Conservation (phyloP, 2,329 filamentous ascomycete genomes). For the Fusarium oligoseptatum region DNA sequence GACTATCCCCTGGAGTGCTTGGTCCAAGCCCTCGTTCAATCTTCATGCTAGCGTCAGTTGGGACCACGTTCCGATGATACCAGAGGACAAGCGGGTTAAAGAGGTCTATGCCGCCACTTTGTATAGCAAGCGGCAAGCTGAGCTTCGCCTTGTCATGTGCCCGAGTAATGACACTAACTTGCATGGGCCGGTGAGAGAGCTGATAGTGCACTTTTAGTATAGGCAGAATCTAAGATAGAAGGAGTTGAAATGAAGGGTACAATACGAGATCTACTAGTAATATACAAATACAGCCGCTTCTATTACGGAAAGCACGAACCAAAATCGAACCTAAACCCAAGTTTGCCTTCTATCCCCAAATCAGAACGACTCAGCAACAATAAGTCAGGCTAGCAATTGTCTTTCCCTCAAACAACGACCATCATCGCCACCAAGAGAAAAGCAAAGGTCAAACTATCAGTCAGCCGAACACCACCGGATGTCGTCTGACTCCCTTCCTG, state of each 20-base stretch:
- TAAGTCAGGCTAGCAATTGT: not conserved
- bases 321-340: not conserved
- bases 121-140: not conserved
- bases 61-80: not conserved
- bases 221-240: not conserved
- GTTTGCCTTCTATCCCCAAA: not conserved
- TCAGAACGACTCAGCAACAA: not conserved
- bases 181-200: not conserved
- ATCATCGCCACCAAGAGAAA: not conserved
- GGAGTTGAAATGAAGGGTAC: not conserved
- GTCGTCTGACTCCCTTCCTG: not conserved
- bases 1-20: not conserved
- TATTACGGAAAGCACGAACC: not conserved
- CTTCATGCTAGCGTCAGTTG: not conserved
- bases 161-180: not conserved
- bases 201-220: not conserved
- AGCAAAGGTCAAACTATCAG: not conserved
- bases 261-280: not conserved
- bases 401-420: not conserved
- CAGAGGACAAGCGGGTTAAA: conserved; percentile 5
- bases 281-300: not conserved
- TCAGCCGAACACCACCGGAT: not conserved
- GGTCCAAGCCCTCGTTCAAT: not conserved
- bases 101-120: not conserved
- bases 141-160: not conserved